Conservation (phyloP, 169 alveolate species). For the Babesia divergens region DNA sequence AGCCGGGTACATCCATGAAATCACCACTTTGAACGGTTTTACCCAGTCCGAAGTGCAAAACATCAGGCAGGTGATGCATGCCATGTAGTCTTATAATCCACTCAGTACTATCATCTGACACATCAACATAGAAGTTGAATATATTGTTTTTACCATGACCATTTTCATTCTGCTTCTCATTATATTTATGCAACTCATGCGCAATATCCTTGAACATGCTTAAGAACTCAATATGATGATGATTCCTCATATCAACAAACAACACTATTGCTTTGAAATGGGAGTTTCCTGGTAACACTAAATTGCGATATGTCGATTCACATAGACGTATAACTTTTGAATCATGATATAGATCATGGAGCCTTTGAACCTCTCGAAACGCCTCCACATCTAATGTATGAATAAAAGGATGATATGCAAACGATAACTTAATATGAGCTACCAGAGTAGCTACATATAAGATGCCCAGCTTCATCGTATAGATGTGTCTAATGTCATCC, state of each 20-base stretch:
- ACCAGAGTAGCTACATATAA: too few species aligned
- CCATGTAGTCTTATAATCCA: constrained; percentile 1
- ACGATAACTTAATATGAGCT: too few species aligned
- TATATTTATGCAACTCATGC: neutral
- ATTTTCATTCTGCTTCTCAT: neutral
- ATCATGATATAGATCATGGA: neutral
- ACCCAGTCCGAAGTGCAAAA: neutral
- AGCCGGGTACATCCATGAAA: too few species aligned
- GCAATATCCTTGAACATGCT: neutral
- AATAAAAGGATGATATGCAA: neutral
- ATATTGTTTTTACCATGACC: neutral
- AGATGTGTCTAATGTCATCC: too few species aligned
- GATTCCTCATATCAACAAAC: neutral
- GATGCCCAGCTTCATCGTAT: too few species aligned
- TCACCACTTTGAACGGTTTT: neutral
- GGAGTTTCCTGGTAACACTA: constrained; percentile 5
- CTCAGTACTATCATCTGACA: neutral
- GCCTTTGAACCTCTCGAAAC: neutral
- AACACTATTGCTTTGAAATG: neutral
- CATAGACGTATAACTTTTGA: neutral
- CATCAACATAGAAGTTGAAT: neutral
- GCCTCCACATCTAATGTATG: neutral
- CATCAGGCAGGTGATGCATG: neutral
- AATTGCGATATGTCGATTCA: neutral
- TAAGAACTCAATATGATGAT: neutral